A percentile compares a stretch with the other conserved stretches of the same genome.
Evolutionary conservation across 2,329 filamentous ascomycete genomes (phyloP).

Genomic region (Trichoderma hamatum): DNA sequence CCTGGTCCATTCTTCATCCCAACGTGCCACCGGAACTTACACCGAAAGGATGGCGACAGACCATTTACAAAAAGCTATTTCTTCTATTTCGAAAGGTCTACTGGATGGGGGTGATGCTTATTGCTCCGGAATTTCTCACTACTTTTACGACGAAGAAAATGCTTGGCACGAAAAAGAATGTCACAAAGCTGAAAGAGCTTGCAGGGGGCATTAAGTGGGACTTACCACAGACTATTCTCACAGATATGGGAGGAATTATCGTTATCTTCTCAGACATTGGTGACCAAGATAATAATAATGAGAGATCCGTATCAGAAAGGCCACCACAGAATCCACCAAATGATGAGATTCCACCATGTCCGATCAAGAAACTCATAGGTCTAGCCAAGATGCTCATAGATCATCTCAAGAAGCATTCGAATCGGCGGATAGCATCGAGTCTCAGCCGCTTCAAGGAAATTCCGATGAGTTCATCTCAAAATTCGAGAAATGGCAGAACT

Average conservation of each 20-base stretch:
- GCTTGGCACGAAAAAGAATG: not conserved
- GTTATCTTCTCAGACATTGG: not conserved
- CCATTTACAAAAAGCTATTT: not conserved
- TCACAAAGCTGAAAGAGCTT: not conserved
- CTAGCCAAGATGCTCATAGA: not conserved
- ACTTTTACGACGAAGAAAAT: not conserved
- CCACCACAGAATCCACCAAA: not conserved
- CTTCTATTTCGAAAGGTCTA: not conserved
- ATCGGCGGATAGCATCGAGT: not conserved
- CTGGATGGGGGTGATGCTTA: not conserved
- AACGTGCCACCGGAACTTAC: not conserved
- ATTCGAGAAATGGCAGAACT: not conserved
- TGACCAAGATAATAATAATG: not conserved
- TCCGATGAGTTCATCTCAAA: not conserved
- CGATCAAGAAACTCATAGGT: not conserved
- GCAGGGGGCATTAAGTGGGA: not conserved
- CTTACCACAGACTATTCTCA: not conserved
- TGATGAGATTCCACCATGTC: not conserved
- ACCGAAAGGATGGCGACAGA: not conserved
- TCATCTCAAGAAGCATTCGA: not conserved
- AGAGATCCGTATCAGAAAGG: not conserved
- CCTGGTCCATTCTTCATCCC: slow-evolving; percentile 8
- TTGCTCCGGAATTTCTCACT: not conserved
- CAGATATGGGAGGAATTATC: not conserved
- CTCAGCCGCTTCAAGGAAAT: not conserved